Conservation (phyloP, 345 rosid species). For the Gossypium mustelinum region DNA sequence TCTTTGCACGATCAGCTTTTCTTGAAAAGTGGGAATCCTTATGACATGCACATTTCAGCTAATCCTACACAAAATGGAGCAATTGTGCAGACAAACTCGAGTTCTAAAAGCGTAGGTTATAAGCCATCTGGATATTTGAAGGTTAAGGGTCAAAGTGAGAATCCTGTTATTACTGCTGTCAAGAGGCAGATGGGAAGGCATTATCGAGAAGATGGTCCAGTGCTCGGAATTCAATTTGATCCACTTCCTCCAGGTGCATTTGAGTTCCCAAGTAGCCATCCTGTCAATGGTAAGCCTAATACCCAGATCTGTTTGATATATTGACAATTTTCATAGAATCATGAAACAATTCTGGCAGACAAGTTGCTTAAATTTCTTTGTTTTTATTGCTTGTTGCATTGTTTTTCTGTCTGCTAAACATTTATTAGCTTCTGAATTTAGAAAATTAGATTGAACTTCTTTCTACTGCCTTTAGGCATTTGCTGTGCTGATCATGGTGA, state of each 20-base stretch:
- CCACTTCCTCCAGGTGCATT: slow-evolving; percentile 86
- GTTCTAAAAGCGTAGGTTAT: not conserved
- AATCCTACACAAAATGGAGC: slow-evolving; percentile 34
- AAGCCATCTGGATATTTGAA: slow-evolving; percentile 46
- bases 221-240: slow-evolving; percentile 67
- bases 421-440: not conserved
- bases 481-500: not conserved
- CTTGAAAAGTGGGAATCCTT: slow-evolving; percentile 38
- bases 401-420: not conserved
- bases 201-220: slow-evolving; percentile 80
- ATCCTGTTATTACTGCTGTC: slow-evolving; percentile 72
- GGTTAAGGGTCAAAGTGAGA: slow-evolving; percentile 65
- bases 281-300: slow-evolving; percentile 48
- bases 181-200: slow-evolving; percentile 79
- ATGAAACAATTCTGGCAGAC: not conserved
- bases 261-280: slow-evolving; percentile 49
- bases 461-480: not conserved
- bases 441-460: too few species aligned
- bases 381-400: not conserved
- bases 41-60: slow-evolving; percentile 34
- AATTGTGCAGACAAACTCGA: not conserved
- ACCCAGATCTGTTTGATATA: not conserved
- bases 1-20: slow-evolving; percentile 50
- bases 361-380: not conserved
- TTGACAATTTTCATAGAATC: not conserved